Evolutionary conservation across 352 stramenopile species (phyloP), one percentile per base, ranked within the genome.

Genomic region (Phytophthora colocasiae): DNA sequence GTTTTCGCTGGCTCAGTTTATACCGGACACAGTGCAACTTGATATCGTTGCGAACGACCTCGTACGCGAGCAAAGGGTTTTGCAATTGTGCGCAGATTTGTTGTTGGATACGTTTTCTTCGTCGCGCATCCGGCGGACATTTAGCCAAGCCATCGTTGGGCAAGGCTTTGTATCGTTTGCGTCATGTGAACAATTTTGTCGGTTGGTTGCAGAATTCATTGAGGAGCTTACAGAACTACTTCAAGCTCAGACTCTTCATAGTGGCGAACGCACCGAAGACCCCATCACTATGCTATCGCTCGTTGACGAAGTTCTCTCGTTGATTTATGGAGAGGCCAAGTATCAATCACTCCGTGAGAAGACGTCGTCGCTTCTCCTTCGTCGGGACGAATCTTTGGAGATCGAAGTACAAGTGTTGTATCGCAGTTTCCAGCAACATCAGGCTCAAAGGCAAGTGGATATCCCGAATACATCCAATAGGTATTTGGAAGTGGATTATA

Each of bases 261-360:
- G n/a, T n/a, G n/a, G n/a, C n/a, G n/a, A n/a, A n/a, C n/a, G n/a
- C 32, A 36, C 10, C 22, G 49, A 39, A 38, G 19, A 26, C 32
- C 12, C 32, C 26, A 3, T 15, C 17, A 45, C 38, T 2, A 15
- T 52, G 11, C 12, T 24, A 34, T 29, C 34, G 0, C 45, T 64
- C n/a, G 45, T 54, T 8, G 57, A 51, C 17, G 38, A 58, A 4
- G 31, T 64, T 22, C 46, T 64, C 1, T 64, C 56, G 38, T 29
- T 64, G 1, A 43, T 49, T 24, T 56, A 51, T 17, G 36, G 14
- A 4, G 56, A 51, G 5, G 1, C 26, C 12, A 57, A 45, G 10
- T 50, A 56, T n/a, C 24, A 15, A 3, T 26, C 17, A 9, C 26
- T 64, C 6, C 46, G 46, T 14, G 19, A 31, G 10, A 10, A 8